A percentile compares a stretch with the other conserved stretches of the same genome.
Evolutionary conservation across 495 filamentous ascomycete genomes (phyloP).

Genomic region (Penicillium pulvis): DNA sequence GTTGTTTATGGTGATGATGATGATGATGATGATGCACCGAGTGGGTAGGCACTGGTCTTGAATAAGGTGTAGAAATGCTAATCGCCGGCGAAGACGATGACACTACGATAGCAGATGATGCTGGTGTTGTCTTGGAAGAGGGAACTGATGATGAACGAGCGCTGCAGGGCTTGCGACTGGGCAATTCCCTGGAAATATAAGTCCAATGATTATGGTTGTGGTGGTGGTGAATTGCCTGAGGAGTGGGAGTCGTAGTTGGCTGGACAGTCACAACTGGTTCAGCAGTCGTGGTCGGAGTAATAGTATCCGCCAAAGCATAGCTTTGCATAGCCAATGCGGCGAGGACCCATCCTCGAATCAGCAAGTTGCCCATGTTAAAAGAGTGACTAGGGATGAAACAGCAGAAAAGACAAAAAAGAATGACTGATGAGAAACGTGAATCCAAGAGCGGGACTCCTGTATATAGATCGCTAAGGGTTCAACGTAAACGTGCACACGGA

Average conservation of each 20-base stretch:
- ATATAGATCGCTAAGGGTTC: conserved; percentile 3
- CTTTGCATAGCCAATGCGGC: conserved; percentile 4
- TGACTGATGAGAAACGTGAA: background rate
- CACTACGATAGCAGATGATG: conserved; percentile 3
- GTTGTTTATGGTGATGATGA: background rate
- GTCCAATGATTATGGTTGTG: conserved; percentile 2
- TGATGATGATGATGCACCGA: conserved; percentile 1
- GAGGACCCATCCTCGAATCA: conserved; percentile 11
- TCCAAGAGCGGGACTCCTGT: background rate
- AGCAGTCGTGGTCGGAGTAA: background rate
- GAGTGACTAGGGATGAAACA: background rate
- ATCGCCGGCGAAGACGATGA: conserved; percentile 8
- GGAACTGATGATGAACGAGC: conserved; percentile 2
- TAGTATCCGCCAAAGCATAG: background rate
- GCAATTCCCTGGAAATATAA: conserved; percentile 1
- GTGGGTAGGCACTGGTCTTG: background rate
- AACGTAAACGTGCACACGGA: background rate
- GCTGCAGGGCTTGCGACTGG: conserved; percentile 7
- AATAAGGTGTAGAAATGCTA: conserved; percentile 1
- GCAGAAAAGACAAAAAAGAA: background rate
- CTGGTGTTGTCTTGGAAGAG: background rate
- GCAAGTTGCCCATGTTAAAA: conserved; percentile 6
- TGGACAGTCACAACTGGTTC: background rate
- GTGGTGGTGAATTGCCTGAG: background rate
- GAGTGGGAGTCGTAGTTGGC: background rate